Evolutionary conservation across 257 asterid genomes (phyloP), one percentile per base, ranked within the genome.

Genomic region (Solanum virginianum): DNA sequence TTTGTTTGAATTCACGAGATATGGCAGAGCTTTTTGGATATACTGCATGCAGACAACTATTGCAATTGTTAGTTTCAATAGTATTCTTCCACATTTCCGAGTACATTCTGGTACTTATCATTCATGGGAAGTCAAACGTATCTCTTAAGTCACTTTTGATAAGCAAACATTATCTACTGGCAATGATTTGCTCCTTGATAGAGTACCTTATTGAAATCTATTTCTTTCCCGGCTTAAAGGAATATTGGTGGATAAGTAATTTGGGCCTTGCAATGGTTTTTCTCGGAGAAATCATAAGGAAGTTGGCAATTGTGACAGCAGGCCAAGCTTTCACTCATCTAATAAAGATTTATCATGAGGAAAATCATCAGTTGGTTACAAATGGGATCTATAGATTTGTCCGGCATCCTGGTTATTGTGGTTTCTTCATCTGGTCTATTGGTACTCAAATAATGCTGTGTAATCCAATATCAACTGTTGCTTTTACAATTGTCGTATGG

Each of bases 311-410:
- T 85, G 59, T 95, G 66, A 95, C 99, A 43, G 98, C 98, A 18
- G 98, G 99, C 26, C 91, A 88, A 77, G 91, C 98, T 80, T 95
- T 96, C 89, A 94, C 95, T 84, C 99, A 94, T 89, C 93, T 94
- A 51, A 94, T 96, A 45, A 94, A 88, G 91, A 82, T 86, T 84
- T 59, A 85, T 77, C 98, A 87, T 9, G 95, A 94, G 82, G 97
- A 96, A 53, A 88, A 89, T 85, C 99, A 95, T 84, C 86, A 80
- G 20, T 88, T 96, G 93, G 89, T 96, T n/a, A 96, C 93, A 5
- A 88, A 90, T 69, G 98, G 99, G 72, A 81, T 94, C 51, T 96
- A 92, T 85, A 88, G 74, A 83, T 90, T 85, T 80, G 81, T 91
- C 16, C 91, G 98, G 2, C 99, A 96, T 83, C 99, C 99, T 5